Evolutionary conservation across 1,139 yeast species (phyloP), one percentile per base, ranked within the genome.

Genomic region (Petasospora rhodanensis): DNA sequence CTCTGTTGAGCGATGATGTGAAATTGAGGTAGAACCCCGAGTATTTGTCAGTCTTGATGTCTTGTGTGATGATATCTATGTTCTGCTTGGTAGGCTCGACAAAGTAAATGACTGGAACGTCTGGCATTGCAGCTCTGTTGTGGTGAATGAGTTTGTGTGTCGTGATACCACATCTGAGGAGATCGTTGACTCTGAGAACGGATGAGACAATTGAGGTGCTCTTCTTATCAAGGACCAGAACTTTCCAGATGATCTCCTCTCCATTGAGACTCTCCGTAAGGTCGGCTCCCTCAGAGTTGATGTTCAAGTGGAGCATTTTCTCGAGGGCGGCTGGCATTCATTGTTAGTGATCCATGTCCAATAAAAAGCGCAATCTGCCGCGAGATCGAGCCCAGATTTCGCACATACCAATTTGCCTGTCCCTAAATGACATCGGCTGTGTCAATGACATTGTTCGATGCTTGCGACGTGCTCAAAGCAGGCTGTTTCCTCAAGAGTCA

Each of bases 31-130:
- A 86, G 51, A 73, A 80, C 26, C 76, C 73, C 27, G 86, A 85
- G 56, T 93, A 91, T 44, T 78, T 76, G 42, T 85, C 93, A 29
- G 64, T 64, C 23, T 72, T 70, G 39, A 93, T 61, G 54, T 93
- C 98, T 31, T 74, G 72, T 14, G 86, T 71, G 22, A 91, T 81
- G 17, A 62, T 54, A 28, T 73, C 61, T 29, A 91, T 66, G 54
- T 91, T 93, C 33, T 76, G 89, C 22, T 70, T 64, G 0, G 94
- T 83, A 5, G 98, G 98, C 40, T 84, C 83, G 28, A 91, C 79
- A 50, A 93, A 89, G 60, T 93, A 91, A 29, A 93, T 76, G 4
- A 79, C 98, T 1, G 97, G 96, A 7, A 89, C 97, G 51, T 91
- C 98, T 2, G 95, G 86, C 35, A 91, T 68, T 2, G 91, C 73